Base-by-base conservation (phyloP, 805 yeast species). In the Hanseniaspora meyeri region DNA sequence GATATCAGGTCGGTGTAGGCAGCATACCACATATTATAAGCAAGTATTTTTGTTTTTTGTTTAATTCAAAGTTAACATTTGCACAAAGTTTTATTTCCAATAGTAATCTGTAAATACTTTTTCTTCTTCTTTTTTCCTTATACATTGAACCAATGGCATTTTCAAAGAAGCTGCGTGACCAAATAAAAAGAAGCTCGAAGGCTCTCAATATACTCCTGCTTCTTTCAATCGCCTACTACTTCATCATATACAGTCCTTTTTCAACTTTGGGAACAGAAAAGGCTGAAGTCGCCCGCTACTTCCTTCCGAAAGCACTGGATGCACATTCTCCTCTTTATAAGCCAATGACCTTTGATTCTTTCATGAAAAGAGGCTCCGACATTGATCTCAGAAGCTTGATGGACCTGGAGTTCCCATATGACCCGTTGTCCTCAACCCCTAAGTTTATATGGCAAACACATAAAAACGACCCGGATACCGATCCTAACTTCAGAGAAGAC, bases 371-470 rank as follows among this genome's bases (percentile, higher is more conserved):
- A 20, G 24, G 38, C 31, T 47, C 27, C 24, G 48, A 49, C 10
- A 36, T 49, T 43, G 63, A 65, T 53, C 49, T 69, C 37, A 63
- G 72, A 38, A 60, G 62, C 36, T 87, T 85, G 65, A 73, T 90
- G 59, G 75, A 83, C 19, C 80, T 69, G 65, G 77, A 83, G 62
- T 86, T 80, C 65, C 95, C 96, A 0, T 91, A 90, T 69, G 83
- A 84, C 59, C 72, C 81, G 1, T 58, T 70, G 4, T 72, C 76
- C 36, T 78, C 79, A 34, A 79, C 89, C 58, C 95, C 96, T 0
- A 85, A 82, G 20, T 78, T 79, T 61, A 80, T 91, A 43, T 91
- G 97, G 96, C 97, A 91, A 70, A 82, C 96, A 1, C 91, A 97
- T 96, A 91, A 89, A 69, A 81, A 77, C 49, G 80, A 79, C 17